Conservation (phyloP, 257 asterid species). For the Solanum acaule region DNA sequence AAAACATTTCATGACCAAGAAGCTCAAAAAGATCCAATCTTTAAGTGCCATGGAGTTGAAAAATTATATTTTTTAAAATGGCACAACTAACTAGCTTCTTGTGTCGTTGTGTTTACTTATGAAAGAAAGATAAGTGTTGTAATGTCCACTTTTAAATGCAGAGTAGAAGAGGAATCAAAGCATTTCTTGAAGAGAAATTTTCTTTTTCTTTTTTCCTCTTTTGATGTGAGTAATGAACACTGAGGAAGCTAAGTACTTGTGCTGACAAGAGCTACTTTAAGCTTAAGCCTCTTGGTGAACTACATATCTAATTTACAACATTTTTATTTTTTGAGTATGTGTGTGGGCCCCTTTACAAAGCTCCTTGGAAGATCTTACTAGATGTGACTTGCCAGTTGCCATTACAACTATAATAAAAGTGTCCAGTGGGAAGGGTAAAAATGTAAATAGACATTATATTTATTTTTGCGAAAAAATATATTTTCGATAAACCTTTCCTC, state of each 20-base stretch:
- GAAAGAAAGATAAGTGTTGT: background rate
- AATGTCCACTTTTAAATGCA: conserved; percentile 1
- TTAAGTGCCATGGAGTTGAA: background rate
- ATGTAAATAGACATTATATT: too few species aligned
- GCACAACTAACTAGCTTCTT: background rate
- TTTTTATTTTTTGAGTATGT: background rate
- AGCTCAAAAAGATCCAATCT: conserved; percentile 6
- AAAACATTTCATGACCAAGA: conserved; percentile 11
- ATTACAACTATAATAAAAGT: background rate
- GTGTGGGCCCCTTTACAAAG: background rate
- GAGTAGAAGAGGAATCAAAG: conserved; percentile 16
- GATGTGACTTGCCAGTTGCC: background rate
- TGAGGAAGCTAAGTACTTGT: conserved; percentile 17
- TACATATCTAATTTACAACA: background rate
- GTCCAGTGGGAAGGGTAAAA: background rate
- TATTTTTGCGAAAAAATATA: too few species aligned
- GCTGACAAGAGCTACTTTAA: background rate
- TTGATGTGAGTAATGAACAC: conserved; percentile 12
- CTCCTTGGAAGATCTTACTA: background rate
- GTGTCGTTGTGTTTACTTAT: background rate
- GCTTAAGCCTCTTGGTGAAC: background rate
- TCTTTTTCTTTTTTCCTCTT: conserved; percentile 1
- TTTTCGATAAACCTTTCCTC: too few species aligned
- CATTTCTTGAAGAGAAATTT: conserved; percentile 31
- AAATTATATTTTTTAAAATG: background rate